Percentiles rank a stretch among this genome's conserved stretches.
Conservation (phyloP, 768 basidiomycete genomes). For the Mycena capillaripes region DNA sequence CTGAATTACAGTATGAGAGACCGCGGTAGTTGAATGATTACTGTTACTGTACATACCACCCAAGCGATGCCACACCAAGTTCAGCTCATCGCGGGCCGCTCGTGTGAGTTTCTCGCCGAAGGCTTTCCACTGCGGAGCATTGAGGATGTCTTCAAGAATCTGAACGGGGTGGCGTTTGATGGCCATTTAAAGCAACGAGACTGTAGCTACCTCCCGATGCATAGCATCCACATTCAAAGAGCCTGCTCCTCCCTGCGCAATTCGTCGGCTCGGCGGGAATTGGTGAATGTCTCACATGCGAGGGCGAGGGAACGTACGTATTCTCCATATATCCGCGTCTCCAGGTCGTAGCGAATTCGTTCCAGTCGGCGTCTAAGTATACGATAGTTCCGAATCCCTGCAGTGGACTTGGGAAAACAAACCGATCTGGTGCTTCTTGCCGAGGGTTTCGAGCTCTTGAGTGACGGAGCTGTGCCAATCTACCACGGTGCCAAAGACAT, state of each 20-base stretch:
- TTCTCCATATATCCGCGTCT: constrained; percentile 61
- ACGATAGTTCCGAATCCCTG: background rate
- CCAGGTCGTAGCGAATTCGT: constrained; percentile 70
- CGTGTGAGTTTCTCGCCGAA: constrained; percentile 63
- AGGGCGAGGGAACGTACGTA: constrained; percentile 53
- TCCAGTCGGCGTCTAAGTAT: constrained; percentile 53
- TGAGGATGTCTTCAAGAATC: constrained; percentile 72
- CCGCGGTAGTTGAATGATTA: background rate
- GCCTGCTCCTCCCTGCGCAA: constrained; percentile 62
- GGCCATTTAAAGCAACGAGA: background rate
- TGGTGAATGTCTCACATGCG: background rate
- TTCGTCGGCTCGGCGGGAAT: constrained; percentile 48
- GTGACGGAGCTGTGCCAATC: constrained; percentile 57
- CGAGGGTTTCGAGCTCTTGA: constrained; percentile 47
- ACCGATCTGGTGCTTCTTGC: constrained; percentile 47
- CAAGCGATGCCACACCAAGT: constrained; percentile 72
- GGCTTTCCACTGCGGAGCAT: constrained; percentile 61
- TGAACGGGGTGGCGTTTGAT: constrained; percentile 37
- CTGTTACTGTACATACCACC: constrained; percentile 49
- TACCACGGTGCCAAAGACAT: constrained; percentile 66
- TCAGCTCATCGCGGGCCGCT: constrained; percentile 58
- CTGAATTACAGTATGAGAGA: constrained; percentile 44
- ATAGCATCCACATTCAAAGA: constrained; percentile 66
- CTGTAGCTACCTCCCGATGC: constrained; percentile 64
- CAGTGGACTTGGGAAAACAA: background rate